Conservation (phyloP, 192 early-diverging fungal species). For the Phlyctochytrium planicorne region DNA sequence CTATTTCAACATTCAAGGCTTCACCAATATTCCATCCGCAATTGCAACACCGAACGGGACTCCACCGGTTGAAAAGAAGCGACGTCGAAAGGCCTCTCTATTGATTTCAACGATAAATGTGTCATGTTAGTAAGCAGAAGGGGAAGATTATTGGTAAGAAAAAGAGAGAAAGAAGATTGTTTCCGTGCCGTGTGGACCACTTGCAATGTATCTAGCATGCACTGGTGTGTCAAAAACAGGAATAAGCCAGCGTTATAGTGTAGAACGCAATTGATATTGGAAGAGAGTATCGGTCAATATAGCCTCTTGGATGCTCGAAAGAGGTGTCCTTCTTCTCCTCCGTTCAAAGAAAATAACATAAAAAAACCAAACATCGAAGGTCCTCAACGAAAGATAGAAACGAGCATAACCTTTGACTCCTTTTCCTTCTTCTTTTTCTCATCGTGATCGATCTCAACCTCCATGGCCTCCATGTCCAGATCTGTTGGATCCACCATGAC, state of each 20-base stretch:
- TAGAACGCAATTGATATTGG: slow-evolving; percentile 37
- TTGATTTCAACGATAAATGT: not conserved
- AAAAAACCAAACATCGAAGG: not conserved
- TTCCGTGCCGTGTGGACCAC: slow-evolving; percentile 8
- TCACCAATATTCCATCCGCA: not conserved
- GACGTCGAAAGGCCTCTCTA: no score
- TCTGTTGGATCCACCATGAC: slow-evolving; percentile 41
- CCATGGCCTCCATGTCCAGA: slow-evolving; percentile 27
- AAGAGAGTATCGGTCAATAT: slow-evolving; percentile 44
- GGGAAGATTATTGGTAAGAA: not conserved
- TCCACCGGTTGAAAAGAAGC: not conserved
- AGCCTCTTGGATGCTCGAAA: not conserved
- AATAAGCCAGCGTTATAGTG: not conserved
- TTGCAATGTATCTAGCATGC: not conserved
- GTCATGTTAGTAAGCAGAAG: not conserved
- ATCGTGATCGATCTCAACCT: slow-evolving; percentile 7
- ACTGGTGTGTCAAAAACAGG: not conserved
- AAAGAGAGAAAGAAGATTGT: not conserved
- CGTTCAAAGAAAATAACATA: slow-evolving; percentile 14
- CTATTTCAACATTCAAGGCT: not conserved
- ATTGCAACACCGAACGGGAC: not conserved
- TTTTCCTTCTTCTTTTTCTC: not conserved
- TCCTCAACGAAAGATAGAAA: not conserved
- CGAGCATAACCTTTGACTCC: not conserved
- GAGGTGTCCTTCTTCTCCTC: slow-evolving; percentile 29